These are phyloP conservation scores for Peltaster fructicola DNA, from an alignment of 2,329 filamentous ascomycete genomes.

Conservation along the genomic window DNA sequence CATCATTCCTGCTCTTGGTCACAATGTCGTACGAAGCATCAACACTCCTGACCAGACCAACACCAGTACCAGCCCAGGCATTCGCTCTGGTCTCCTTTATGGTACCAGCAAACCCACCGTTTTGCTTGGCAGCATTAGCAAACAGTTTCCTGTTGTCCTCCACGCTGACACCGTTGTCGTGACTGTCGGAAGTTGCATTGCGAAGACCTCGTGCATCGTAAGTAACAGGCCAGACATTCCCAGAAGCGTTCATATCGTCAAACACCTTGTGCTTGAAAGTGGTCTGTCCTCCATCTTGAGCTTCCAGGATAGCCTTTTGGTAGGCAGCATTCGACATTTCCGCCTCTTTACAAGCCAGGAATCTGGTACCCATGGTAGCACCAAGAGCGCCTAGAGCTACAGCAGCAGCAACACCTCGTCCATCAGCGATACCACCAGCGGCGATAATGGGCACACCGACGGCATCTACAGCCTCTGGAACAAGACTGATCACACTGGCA, in stretches of 20 bases:
- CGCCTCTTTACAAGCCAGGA: constrained; percentile 35
- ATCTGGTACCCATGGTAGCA: constrained; percentile 43
- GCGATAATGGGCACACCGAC: constrained; percentile 22
- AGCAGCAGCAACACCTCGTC: constrained; percentile 33
- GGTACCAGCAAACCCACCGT: constrained; percentile 31
- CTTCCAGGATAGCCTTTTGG: constrained; percentile 26
- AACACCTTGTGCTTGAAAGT: constrained; percentile 35
- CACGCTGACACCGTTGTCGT: constrained; percentile 19
- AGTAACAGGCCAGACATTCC: constrained; percentile 34
- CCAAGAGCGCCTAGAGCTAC: constrained; percentile 34
- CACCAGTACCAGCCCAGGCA: constrained; percentile 43
- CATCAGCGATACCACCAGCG: constrained; percentile 40
- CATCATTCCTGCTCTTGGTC: too few species aligned
- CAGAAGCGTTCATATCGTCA: constrained; percentile 36
- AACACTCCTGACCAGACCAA: constrained; percentile 38
- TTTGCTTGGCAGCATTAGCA: constrained; percentile 29
- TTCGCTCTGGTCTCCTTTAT: constrained; percentile 33
- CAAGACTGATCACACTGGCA: constrained; percentile 36
- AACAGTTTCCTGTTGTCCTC: constrained; percentile 27
- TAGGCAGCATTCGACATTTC: constrained; percentile 27
- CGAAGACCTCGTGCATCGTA: constrained; percentile 41
- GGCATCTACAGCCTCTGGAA: constrained; percentile 31
- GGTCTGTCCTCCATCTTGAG: constrained; percentile 32
- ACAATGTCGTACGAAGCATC: constrained; percentile 36
- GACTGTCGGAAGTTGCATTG: constrained; percentile 34